Evolutionary conservation across 1,139 yeast species (phyloP), one percentile per base, ranked within the genome.

Genomic region (Kazachstania sp.): DNA sequence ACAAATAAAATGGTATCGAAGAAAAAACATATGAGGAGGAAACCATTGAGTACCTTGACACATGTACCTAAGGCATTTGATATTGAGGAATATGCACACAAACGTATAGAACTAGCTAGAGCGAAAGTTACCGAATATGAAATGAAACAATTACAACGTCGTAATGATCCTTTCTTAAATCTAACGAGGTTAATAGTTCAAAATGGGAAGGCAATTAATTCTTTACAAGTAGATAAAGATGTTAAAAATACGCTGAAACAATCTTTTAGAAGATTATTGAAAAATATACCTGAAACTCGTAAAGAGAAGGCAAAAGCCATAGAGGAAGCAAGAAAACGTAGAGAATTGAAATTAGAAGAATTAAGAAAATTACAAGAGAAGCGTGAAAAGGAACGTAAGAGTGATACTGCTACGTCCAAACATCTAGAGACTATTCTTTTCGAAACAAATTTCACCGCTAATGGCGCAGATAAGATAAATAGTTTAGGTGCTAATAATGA

Each of bases 11-110:
- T 23, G 28, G 8, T 23, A 23, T 23, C 15, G 9, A 29, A 19
- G 34, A 34, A 26, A 8, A 26, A 19, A 12, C 6, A 6, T 5
- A 30, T 32, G 8, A 32, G 15, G 19, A 32, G 36, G 36, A 7
- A 13, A 5, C 40, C 44, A n/a, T 37, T 43, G 20, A 32, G 31
- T 11, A 28, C 38, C 3, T 18, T 43, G 13, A 38, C 41, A 2
- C 34, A 37, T 32, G 9, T 37, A 4, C 26, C 28, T 12, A 43
- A 43, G 34, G 54, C 59, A 7, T 76, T 81, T 52, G 83, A 83
- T 61, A 71, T 83, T 41, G 75, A 72, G 11, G 76, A 67, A 36
- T 80, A 79, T 57, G 81, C 86, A 0, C 64, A 68, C 12, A 71
- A 71, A 41, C 67, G 86, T 45, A 54, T 70, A 16, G 59, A 55